Percentiles rank a stretch among this genome's conserved stretches.
Conservation (phyloP, 257 asterid genomes). For the Fraxinus anomala region DNA sequence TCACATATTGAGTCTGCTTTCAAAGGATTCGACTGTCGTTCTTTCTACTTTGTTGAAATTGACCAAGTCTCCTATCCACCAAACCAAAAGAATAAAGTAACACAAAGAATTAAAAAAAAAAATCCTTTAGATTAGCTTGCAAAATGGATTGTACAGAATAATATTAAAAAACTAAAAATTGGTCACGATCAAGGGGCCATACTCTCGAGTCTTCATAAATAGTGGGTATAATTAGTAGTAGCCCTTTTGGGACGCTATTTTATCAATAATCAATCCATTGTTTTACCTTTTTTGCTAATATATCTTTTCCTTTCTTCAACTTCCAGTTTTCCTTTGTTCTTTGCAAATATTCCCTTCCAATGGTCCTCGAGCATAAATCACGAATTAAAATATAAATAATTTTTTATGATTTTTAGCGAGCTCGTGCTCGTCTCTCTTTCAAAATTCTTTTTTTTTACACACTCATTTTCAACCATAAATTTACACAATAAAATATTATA, state of each 20-base stretch:
- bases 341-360: not conserved
- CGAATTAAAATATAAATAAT: not conserved
- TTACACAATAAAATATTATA: too few relatives aligned
- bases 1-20: not conserved
- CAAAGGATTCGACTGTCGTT: not conserved
- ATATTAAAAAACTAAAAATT: too few relatives aligned
- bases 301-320: not conserved
- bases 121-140: not conserved
- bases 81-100: slow-evolving; percentile 35
- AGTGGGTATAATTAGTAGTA: slow-evolving; percentile 12
- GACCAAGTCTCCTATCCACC: slow-evolving; percentile 23
- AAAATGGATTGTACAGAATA: too few relatives aligned
- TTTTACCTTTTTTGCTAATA: not conserved
- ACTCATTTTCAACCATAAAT: too few relatives aligned
- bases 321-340: not conserved
- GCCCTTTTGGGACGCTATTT: not conserved
- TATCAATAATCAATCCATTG: not conserved
- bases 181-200: not conserved
- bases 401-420: not conserved
- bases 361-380: not conserved
- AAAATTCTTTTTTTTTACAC: too few relatives aligned
- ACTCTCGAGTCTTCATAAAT: not conserved
- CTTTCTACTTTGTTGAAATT: slow-evolving; percentile 32
- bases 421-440: too few relatives aligned
- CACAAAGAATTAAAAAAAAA: slow-evolving; percentile 8